Base-by-base conservation (phyloP, 192 early-diverging fungal species). In the Entomortierella lignicola region DNA sequence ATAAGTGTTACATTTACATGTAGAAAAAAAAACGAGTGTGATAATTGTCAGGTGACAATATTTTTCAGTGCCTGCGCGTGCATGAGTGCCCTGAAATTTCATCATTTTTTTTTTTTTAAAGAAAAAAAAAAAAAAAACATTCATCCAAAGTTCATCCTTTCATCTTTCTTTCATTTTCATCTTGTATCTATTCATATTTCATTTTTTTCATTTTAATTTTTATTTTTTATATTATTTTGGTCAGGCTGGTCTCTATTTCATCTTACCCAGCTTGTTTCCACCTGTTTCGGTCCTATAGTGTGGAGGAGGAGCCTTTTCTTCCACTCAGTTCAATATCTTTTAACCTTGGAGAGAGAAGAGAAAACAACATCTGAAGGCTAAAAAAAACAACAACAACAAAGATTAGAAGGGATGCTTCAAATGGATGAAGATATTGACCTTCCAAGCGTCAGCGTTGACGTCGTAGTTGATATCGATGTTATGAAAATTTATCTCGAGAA, bases 401-500 rank as follows among this genome's bases (percentile, higher is more conserved):
- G 8, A 54, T n/a, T n/a, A 30, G 32, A 23, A 50, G 48, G 10
- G 17, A 77, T 77, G 62, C 58, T 70, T 56, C 65, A 68, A 43
- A 70, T 79, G 75, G 75, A 79, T 44, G 75, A 65, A 30, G 75
- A 79, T 39, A 52, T 69, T 50, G 68, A 67, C 55, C 61, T 79
- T 70, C 68, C 69, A 23, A 60, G 11, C 18, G 75, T 79, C 56
- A 63, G 75, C 21, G 62, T 60, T n/a, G 67, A 69, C 25, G 63
- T 70, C 15, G 67, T 47, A 12, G 67, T 79, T 43, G 75, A 79
- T 58, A 53, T 79, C 42, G 75, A 79, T 37, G 41, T 66, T 5
- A 52, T 79, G 62, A 79, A 70, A 57, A 79, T 64, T 58, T 92
- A 93, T 69, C 82, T 94, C 39, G 81, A 91, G 54, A 87, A 88